phyloP scores from a whole-genome alignment of 1,284 basidiomycete genomes.

The Anthracocystis walkeri region DNA sequence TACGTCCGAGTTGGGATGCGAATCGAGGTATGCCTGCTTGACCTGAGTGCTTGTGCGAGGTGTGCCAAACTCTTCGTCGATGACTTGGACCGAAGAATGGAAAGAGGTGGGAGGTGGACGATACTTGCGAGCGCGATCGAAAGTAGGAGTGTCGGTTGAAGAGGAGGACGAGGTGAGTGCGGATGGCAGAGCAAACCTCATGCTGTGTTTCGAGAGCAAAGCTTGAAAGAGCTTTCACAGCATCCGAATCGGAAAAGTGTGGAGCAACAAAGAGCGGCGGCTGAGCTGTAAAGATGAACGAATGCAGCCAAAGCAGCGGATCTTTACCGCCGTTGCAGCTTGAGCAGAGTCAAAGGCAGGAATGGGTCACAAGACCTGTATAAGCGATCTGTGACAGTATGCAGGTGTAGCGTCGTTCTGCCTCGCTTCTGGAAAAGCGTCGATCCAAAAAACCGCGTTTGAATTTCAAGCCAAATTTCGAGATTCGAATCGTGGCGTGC shows the following conservation, averaged over 20 bases:
- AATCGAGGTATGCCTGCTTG: conserved; percentile 52
- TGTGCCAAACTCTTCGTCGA: conserved; percentile 44
- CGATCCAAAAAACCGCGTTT: conserved; percentile 5
- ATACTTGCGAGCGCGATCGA: conserved; percentile 51
- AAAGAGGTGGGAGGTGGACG: conserved; percentile 46
- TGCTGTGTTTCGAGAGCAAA: background rate
- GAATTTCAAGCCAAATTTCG: background rate
- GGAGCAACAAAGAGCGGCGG: background rate
- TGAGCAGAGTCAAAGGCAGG: background rate
- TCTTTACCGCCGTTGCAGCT: background rate
- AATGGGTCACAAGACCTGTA: conserved; percentile 6
- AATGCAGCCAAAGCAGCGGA: too few relatives aligned
- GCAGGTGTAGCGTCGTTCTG: background rate
- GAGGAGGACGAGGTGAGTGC: conserved; percentile 17
- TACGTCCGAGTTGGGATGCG: conserved; percentile 39
- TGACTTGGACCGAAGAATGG: conserved; percentile 44
- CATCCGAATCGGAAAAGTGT: background rate
- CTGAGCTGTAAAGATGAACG: too few relatives aligned
- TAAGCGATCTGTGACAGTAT: background rate
- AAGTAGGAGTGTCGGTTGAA: conserved; percentile 26
- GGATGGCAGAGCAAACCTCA: conserved; percentile 29
- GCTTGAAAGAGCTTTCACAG: background rate
- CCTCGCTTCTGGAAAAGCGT: background rate
- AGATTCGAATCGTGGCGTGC: conserved; percentile 9
- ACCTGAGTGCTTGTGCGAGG: conserved; percentile 47